Conservation (phyloP, 2,329 filamentous ascomycete species). For the Cordyceps farinosa region DNA sequence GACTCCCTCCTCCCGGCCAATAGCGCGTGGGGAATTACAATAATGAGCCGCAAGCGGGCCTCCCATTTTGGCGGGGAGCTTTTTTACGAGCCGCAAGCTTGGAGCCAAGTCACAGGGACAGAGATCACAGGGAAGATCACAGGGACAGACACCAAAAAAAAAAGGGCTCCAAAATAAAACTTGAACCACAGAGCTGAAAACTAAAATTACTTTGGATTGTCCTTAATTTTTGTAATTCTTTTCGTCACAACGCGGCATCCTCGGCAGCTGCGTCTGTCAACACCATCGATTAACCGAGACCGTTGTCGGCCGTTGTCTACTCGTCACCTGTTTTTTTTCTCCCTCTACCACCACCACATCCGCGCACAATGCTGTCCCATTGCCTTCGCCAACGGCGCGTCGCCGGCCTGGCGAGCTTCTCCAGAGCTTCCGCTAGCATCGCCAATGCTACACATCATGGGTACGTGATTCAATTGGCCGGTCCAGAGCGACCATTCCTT, state of each 20-base stretch:
- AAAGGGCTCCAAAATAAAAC: conserved; percentile 19
- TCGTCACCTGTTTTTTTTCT: conserved; percentile 18
- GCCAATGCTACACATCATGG: conserved; percentile 24
- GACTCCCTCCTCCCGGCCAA: conserved; percentile 5
- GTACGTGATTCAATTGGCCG: conserved; percentile 23
- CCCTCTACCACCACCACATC: conserved; percentile 18
- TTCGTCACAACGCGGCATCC: background rate
- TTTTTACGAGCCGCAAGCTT: background rate
- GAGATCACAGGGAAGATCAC: conserved; percentile 36
- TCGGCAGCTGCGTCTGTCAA: background rate
- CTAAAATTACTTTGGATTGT: background rate
- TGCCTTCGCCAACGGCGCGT: conserved; percentile 27
- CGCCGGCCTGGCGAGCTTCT: conserved; percentile 24
- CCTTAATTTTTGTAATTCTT: background rate
- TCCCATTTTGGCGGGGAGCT: conserved; percentile 10
- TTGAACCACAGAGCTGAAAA: background rate
- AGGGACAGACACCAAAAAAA: conserved; percentile 28
- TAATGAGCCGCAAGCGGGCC: conserved; percentile 14
- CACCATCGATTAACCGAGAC: conserved; percentile 24
- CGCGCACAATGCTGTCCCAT: conserved; percentile 27
- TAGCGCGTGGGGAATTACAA: conserved; percentile 10
- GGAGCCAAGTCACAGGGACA: conserved; percentile 15
- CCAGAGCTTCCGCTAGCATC: conserved; percentile 24
- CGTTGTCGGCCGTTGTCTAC: conserved; percentile 23
- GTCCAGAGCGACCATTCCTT: background rate